Base-by-base conservation (phyloP, 148 eudicot species). In the Polygonum maritimum region DNA sequence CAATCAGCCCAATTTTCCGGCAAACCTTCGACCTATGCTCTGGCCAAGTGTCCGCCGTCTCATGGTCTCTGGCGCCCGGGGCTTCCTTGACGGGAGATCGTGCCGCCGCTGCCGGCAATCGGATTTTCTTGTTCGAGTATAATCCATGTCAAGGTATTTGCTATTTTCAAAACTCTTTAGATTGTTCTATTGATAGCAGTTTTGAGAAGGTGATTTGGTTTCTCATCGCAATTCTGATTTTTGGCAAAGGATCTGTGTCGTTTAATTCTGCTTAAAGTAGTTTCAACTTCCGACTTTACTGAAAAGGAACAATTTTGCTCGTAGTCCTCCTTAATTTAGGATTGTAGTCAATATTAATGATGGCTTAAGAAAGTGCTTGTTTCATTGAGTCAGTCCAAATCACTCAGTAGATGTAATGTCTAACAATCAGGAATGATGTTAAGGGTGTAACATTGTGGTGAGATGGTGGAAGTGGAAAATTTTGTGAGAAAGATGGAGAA, bases 41-140 rank as follows among this genome's bases (percentile, higher is more conserved):
- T 5, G 80, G 75, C 81, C 65, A 48, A 5, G 90, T 91, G 3
- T 70, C 92, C n/a, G 74, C 90, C 19, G 97, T 89, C 33, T 76
- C 88, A 0, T 95, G 97, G 97, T 90, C 91, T 3, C 86, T 88
- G 41, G 88, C 92, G 2, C 86, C 89, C 48, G 86, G 57, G 11
- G 26, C 35, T 8, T 89, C 96, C 60, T 87, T 92, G 10, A 12
- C 52, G 35, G 98, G 97, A 9, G 92, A 89, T 52, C 83, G 92
- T 0, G 99, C 94, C 31, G 96, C 86, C 22, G 84, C 87, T 0
- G 76, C 84, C 57, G 88, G 72, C 73, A 82, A 85, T 73, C 81
- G 87, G 6, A 79, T 92, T 60, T 82, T 75, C 75, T 51, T 94
- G 63, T 91, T 89, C 72, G 79, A 85, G 9, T 83, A 83, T 74